These are phyloP conservation scores for Neurospora discreta DNA, from an alignment of 495 filamentous ascomycete species.

Conservation along the genomic window DNA sequence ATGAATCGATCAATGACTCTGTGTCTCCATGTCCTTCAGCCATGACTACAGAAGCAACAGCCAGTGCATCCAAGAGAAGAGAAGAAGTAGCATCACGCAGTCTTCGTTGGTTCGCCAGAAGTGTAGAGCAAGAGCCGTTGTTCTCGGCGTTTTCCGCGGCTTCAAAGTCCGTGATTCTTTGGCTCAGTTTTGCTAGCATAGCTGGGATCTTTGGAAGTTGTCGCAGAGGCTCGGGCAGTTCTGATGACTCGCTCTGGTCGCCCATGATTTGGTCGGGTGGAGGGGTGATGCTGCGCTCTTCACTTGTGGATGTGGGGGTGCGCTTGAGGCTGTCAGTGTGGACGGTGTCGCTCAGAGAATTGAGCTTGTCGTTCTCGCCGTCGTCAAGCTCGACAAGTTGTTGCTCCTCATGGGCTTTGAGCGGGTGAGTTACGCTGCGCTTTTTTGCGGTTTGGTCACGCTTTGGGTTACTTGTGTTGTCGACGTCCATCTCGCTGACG, in stretches of 20 bases:
- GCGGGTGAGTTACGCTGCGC: neutral
- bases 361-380: neutral
- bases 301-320: neutral
- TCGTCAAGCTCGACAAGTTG: neutral
- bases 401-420: neutral
- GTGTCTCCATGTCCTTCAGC: neutral
- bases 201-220: neutral
- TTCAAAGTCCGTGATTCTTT: neutral
- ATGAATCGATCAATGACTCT: neutral
- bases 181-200: neutral
- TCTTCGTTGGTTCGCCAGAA: neutral
- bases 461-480: neutral
- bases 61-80: neutral
- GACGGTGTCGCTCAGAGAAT: accelerated
- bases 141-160: neutral
- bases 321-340: neutral
- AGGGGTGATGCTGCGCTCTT: neutral
- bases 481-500: neutral
- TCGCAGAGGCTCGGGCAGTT: neutral
- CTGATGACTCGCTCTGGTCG: neutral
- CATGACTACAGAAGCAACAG: neutral
- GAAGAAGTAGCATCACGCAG: neutral
- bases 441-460: neutral
- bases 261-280: neutral
- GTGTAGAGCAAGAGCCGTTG: neutral